phyloP scores from a whole-genome alignment of 129 eudicot genomes.

The Pulicaria dysenterica region DNA sequence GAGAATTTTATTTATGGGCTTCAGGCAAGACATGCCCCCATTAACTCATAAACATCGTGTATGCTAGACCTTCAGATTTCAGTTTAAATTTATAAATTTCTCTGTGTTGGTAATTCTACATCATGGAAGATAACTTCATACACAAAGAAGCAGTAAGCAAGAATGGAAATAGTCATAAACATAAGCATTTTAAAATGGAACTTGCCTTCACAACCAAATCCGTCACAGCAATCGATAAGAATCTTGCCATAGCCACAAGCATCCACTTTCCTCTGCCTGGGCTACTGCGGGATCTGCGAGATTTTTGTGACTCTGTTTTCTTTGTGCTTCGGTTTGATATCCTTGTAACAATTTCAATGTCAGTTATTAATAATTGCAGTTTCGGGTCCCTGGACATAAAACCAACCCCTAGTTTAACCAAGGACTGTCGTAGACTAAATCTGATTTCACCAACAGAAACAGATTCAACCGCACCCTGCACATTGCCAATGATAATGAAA shows the following conservation, averaged over 20 bases:
- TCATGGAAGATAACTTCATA: conserved; percentile 16
- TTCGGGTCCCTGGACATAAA: conserved; percentile 93
- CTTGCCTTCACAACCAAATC: conserved; percentile 79
- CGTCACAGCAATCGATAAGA: conserved; percentile 75
- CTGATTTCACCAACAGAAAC: conserved; percentile 92
- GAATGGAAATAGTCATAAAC: conserved; percentile 1
- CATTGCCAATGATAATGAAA: conserved; percentile 28
- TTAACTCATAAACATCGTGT: neutral
- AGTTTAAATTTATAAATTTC: too few relatives aligned
- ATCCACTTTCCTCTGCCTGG: conserved; percentile 96
- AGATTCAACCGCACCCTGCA: conserved; percentile 91
- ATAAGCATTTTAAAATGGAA: neutral
- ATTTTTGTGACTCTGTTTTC: conserved; percentile 52
- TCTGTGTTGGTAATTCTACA: neutral
- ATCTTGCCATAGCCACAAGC: conserved; percentile 91
- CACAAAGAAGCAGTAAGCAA: conserved; percentile 18
- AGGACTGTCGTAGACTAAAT: conserved; percentile 89
- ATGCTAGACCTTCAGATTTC: too few relatives aligned
- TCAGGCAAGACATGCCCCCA: neutral
- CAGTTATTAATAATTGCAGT: conserved; percentile 74
- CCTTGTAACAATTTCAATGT: conserved; percentile 81
- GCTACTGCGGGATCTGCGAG: conserved; percentile 51
- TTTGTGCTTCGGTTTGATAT: conserved; percentile 53
- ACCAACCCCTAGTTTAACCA: conserved; percentile 86
- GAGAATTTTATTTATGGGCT: neutral